These are phyloP conservation scores for Penicillium longicatenatum DNA, from an alignment of 495 filamentous ascomycete species.

Conservation along the genomic window DNA sequence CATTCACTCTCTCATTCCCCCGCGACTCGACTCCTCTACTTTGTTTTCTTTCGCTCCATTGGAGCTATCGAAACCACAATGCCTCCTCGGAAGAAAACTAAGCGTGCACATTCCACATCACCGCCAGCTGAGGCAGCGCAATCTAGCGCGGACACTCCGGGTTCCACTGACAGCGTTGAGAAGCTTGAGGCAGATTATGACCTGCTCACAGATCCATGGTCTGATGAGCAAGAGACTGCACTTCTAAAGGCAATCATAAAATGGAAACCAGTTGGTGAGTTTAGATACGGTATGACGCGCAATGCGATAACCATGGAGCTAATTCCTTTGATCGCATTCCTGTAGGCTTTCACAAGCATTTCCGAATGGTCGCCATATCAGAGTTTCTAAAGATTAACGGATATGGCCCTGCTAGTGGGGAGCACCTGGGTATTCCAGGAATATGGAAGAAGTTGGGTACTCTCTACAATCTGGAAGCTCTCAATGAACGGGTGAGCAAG, in stretches of 20 bases:
- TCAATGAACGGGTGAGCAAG: constrained; percentile 75
- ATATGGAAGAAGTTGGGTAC: constrained; percentile 88
- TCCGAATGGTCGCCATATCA: constrained; percentile 88
- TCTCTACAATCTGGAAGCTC: constrained; percentile 83
- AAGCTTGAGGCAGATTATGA: constrained; percentile 44
- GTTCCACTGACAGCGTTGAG: constrained; percentile 30
- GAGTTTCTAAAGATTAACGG: constrained; percentile 86
- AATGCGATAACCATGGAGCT: constrained; percentile 1
- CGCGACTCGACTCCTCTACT: constrained; percentile 8
- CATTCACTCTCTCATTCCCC: background rate
- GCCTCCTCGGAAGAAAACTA: constrained; percentile 72
- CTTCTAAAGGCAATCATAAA: constrained; percentile 87
- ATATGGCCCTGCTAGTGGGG: constrained; percentile 63
- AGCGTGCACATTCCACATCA: constrained; percentile 34
- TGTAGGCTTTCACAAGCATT: constrained; percentile 94
- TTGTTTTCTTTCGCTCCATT: background rate
- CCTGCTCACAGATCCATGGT: constrained; percentile 75
- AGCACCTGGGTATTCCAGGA: constrained; percentile 83
- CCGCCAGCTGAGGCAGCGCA: constrained; percentile 43
- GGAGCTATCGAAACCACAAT: constrained; percentile 42
- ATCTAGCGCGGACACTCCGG: constrained; percentile 38
- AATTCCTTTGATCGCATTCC: background rate
- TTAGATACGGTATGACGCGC: background rate
- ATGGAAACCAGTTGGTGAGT: constrained; percentile 91
- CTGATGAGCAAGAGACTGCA: constrained; percentile 89